Base-by-base conservation (phyloP, 2,329 filamentous ascomycete genomes). In the Apiospora hydei region DNA sequence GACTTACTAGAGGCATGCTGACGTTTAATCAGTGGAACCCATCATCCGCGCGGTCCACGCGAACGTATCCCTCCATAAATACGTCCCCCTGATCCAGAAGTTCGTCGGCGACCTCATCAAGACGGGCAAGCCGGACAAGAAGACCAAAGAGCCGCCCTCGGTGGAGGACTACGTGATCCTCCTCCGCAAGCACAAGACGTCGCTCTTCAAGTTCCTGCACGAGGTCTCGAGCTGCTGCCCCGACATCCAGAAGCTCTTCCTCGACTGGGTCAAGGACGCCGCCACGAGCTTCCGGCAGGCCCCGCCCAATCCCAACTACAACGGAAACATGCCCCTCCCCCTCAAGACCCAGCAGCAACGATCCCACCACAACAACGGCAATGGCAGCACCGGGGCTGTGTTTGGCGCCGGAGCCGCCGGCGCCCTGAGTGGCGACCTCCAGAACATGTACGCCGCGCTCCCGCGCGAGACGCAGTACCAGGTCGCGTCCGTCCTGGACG, bases 21-120 rank as follows among this genome's bases (percentile, higher is more conserved):
- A 61, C 51, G 4, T 30, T 13, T 38, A 38, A 10, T 18, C 26
- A 61, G 53, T n/a, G 57, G 57, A 64, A 18, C 92, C 92, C 0
- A 90, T 95, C 72, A 94, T 96, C 71, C 87, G 93, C 30, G 84
- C 86, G 3, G 84, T 95, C 8, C 94, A 96, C 79, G 88, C 93
- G 70, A 88, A 88, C 2, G 88, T 95, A 34, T 92, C 95, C 77
- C 85, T 96, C 7, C 89, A 89, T 46, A 90, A 90, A 51, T 92
- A 93, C 26, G 81, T 96, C 8, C 86, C 87, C 49, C 90, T 93
- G 47, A 84, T 89, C 1, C 90, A 95, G 78, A 84, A 83, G 13
- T 95, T 96, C 77, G 79, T 95, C 30, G 88, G 88, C 7, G 93
- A 95, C 74, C 88, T 95, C 72, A 89, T 96, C 79, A 89, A 90